Base-by-base conservation (phyloP, 305 asterid genomes). In the Fraxinus floribunda region DNA sequence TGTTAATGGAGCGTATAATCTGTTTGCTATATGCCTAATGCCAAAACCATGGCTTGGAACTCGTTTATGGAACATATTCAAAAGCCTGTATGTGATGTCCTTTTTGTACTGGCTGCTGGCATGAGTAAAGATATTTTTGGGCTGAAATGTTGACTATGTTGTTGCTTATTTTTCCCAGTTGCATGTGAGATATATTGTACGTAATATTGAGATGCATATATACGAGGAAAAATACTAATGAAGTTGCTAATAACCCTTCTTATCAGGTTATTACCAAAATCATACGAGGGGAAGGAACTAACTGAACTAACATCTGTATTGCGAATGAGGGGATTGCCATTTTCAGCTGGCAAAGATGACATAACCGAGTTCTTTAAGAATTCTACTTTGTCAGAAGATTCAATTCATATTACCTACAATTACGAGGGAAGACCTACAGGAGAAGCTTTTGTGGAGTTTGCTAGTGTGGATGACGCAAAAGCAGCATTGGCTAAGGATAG, bases 281-380 rank as follows among this genome's bases (percentile, higher is more conserved):
- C 94, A 7, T 78, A 78, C 0, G 97, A 95, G 29, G 95, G 88
- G 24, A 89, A 86, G 88, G 99, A 94, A 30, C 76, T 83, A 3
- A 81, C 86, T 34, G 96, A 91, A 30, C 94, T 90, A 60, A 90
- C 97, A 0, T 86, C 89, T 2, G 88, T 95, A 24, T 35, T 95
- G 84, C 93, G 97, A 81, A 92, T 95, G 97, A 93, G 98, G 89
- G 98, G 98, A 9, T 85, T 95, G 89, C 97, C 99, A 26, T 95
- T 91, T 88, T 94, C 98, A 76, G 97, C 99, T 29, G 91, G 94
- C 79, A 95, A 93, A 88, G 95, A 92, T n/a, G 98, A 95, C 75
- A 90, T 95, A 70, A 85, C 91, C 46, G 97, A 95, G 35, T 95
- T 94, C 90, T 95, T 94, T 79, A 90, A 89, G 84, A 89, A 91